Evolutionary conservation across 2,329 filamentous ascomycete species (phyloP).

Genomic region (Neurospora sp.): DNA sequence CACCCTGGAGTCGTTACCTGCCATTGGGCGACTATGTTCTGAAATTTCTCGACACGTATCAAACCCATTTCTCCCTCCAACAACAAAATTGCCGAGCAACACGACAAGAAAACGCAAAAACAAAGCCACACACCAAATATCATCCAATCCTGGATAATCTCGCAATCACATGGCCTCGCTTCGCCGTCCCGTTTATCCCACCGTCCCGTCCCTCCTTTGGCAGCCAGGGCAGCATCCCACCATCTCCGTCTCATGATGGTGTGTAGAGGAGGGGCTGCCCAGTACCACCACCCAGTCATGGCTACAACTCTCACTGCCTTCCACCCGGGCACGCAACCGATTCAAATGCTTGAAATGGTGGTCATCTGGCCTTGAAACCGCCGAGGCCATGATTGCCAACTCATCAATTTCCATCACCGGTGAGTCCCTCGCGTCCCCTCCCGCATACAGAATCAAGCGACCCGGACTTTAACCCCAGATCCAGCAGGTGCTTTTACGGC

Average conservation of each 20-base stretch:
- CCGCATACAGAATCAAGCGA: background rate
- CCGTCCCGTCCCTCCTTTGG: background rate
- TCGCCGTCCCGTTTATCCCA: background rate
- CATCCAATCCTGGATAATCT: background rate
- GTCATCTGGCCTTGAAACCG: background rate
- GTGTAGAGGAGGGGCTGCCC: background rate
- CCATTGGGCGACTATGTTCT: too few species aligned
- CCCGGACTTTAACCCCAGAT: background rate
- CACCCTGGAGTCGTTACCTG: background rate
- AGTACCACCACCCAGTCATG: background rate
- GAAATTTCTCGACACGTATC: too few species aligned
- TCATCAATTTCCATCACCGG: background rate
- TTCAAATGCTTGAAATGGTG: background rate
- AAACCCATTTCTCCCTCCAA: too few species aligned
- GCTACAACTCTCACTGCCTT: background rate
- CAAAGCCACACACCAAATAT: background rate
- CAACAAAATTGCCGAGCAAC: too few species aligned
- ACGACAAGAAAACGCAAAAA: background rate
- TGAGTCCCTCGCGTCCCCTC: background rate
- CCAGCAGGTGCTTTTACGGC: background rate
- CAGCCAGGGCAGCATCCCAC: background rate
- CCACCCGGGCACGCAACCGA: background rate
- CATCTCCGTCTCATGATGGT: background rate
- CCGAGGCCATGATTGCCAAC: background rate
- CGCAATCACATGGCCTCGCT: background rate